A percentile compares a stretch with the other conserved stretches of the same genome.
phyloP scores from a whole-genome alignment of 2,329 filamentous ascomycete genomes.

The Diaporthe longicolla region DNA sequence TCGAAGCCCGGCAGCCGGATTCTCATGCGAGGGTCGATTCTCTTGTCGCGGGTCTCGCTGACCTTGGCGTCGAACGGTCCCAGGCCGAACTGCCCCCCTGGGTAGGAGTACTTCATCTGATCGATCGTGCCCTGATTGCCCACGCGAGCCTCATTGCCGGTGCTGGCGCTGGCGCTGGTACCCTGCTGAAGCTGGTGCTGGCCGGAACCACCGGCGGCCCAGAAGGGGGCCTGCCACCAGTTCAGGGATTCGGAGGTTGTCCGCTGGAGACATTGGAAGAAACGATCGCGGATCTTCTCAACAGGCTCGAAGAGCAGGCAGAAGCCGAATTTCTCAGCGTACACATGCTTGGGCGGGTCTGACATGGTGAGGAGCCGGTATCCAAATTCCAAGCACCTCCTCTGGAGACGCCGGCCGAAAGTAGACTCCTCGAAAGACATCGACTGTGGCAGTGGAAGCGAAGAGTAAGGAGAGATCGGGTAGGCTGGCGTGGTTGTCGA shows the following conservation, averaged over 20 bases:
- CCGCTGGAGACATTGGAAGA: slow-evolving; percentile 19
- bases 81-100: slow-evolving; percentile 56
- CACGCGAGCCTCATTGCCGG: slow-evolving; percentile 43
- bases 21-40: slow-evolving; percentile 62
- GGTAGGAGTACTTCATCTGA: slow-evolving; percentile 46
- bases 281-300: slow-evolving; percentile 40
- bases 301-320: slow-evolving; percentile 42
- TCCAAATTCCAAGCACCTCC: slow-evolving; percentile 74
- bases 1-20: slow-evolving; percentile 74
- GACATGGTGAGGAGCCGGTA: slow-evolving; percentile 67
- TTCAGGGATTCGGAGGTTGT: slow-evolving; percentile 34
- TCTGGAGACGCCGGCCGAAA: slow-evolving; percentile 80
- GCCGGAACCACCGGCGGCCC: slow-evolving; percentile 40
- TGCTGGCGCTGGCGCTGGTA: not conserved
- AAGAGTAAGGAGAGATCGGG: slow-evolving; percentile 50
- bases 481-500: slow-evolving; percentile 38
- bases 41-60: slow-evolving; percentile 57
- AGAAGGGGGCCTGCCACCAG: slow-evolving; percentile 41
- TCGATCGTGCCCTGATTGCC: slow-evolving; percentile 56
- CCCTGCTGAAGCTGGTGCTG: slow-evolving; percentile 33
- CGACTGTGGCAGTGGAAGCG: slow-evolving; percentile 62
- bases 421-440: slow-evolving; percentile 75
- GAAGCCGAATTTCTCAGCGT: slow-evolving; percentile 41
- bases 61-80: slow-evolving; percentile 63
- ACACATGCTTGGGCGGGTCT: slow-evolving; percentile 36